Evolutionary conservation across 345 rosid genomes (phyloP).

Genomic region (Schrenkiella parvula): DNA sequence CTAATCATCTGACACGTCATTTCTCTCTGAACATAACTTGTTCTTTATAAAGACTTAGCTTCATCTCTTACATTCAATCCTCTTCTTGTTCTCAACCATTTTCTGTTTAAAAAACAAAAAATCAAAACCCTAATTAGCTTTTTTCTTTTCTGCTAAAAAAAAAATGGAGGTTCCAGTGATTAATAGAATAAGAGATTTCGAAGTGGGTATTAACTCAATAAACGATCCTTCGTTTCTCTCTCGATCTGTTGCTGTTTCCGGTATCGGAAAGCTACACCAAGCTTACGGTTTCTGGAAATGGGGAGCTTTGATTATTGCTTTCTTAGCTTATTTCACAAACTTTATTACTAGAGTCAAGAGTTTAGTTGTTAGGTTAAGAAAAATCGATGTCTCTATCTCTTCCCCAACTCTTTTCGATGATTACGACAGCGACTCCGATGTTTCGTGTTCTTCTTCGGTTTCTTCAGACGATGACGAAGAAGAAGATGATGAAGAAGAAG

Average conservation of each 20-base stretch:
- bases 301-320: conserved; percentile 73
- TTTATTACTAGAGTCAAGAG: conserved; percentile 42
- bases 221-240: conserved; percentile 46
- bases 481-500: not conserved
- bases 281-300: conserved; percentile 62
- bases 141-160: not conserved
- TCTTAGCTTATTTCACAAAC: conserved; percentile 59
- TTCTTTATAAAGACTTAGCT: not conserved
- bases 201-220: conserved; percentile 41
- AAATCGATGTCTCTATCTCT: conserved; percentile 18
- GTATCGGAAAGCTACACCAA: conserved; percentile 36
- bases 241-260: conserved; percentile 38
- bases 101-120: conserved; percentile 18
- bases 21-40: not conserved
- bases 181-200: conserved; percentile 61
- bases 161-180: conserved; percentile 69
- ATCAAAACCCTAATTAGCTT: conserved; percentile 15
- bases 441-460: conserved; percentile 29
- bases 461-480: conserved; percentile 37
- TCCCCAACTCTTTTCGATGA: conserved; percentile 22
- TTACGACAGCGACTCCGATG: conserved; percentile 44
- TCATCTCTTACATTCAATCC: not conserved
- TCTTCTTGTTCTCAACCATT: not conserved
- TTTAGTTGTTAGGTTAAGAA: conserved; percentile 45
- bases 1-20: conserved; percentile 17